Evolutionary conservation across 805 yeast species (phyloP), one percentile per base, ranked within the genome.

Genomic region (Candida pini): DNA sequence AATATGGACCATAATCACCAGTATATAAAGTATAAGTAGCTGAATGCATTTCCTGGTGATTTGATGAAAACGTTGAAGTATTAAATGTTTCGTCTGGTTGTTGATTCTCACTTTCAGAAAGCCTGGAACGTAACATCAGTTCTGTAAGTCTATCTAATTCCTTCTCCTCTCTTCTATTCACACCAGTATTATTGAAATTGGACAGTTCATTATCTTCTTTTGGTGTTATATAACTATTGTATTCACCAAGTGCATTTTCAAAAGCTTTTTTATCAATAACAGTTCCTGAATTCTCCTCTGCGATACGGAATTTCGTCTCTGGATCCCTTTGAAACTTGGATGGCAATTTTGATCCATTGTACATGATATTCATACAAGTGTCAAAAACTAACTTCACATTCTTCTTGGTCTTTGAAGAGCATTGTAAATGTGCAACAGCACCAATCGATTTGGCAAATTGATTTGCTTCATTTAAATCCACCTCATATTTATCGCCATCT

Each of bases 341-440:
- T 15, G n/a, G 5, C n/a, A 9, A 9, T 10, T 9, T n/a, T 14
- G n/a, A 4, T 8, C 18, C 19, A 12, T 9, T 26, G 30, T 9
- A 26, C 25, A 16, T 33, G 14, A 33, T 33, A 12, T 20, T 21
- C 9, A 17, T 20, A 16, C 19, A 8, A 20, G 10, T 8, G 23
- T 8, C 22, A 20, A 32, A 32, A 3, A 21, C 35, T 15, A 13
- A 17, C 8, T 25, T 17, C 14, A 26, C 26, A 9, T 19, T 26
- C 6, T 15, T 16, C 8, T 13, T 13, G 7, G 26, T 24, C 15
- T 20, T 13, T 12, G 27, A 20, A 6, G 95, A 84, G 52, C 95
- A 86, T 54, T 80, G 83, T 33, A 84, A 57, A 53, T 84, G 89
- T 4, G 75, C 77, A 21, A 73, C 63, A 0, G 94, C 90, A 26